Evolutionary conservation across 148 eudicot species (phyloP).

Genomic region (Polygonum aviculare): DNA sequence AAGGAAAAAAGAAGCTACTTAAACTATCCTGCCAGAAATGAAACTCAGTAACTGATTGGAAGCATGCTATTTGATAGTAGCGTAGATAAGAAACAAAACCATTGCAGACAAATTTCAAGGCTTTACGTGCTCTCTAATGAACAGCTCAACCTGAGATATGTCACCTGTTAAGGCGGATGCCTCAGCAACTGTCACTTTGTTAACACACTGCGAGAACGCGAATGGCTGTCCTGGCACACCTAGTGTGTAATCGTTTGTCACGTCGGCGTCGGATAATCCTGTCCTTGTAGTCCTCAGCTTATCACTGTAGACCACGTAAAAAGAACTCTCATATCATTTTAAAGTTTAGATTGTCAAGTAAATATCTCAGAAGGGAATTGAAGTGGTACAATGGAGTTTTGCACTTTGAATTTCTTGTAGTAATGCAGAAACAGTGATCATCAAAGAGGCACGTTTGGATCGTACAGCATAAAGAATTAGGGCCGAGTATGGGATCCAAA

Average conservation of each 20-base stretch:
- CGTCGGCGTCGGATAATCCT: conserved; percentile 68
- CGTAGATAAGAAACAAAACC: background rate
- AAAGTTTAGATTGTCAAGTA: background rate
- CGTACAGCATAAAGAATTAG: no score
- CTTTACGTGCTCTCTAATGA: conserved; percentile 54
- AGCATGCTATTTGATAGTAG: background rate
- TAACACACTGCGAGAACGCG: conserved; percentile 67
- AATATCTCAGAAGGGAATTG: background rate
- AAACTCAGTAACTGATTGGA: background rate
- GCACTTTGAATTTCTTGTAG: background rate
- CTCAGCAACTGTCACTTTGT: conserved; percentile 67
- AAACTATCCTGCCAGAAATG: background rate
- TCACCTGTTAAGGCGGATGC: conserved; percentile 70
- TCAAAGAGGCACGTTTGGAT: no score
- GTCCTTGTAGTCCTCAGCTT: conserved; percentile 80
- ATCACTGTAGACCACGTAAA: conserved; percentile 32
- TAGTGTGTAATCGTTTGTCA: conserved; percentile 57
- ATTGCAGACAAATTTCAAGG: conserved; percentile 17
- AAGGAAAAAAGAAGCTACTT: background rate
- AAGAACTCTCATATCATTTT: background rate
- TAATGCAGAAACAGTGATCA: background rate
- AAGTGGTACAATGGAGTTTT: background rate
- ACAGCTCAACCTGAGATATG: conserved; percentile 60
- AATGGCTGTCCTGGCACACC: conserved; percentile 70
- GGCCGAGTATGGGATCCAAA: background rate